phyloP scores from a whole-genome alignment of 2,329 filamentous ascomycete genomes.

The Colletotrichum orbiculare region DNA sequence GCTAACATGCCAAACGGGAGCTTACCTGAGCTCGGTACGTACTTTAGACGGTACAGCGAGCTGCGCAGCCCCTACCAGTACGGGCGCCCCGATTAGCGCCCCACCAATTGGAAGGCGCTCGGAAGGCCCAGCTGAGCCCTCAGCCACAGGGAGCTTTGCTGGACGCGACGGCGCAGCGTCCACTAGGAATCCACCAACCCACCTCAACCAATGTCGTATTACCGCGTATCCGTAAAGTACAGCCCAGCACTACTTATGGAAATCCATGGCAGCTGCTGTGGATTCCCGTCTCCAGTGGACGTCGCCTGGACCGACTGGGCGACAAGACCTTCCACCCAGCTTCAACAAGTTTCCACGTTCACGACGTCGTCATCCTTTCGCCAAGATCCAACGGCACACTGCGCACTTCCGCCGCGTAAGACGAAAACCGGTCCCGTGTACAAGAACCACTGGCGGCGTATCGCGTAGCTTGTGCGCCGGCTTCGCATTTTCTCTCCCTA shows the following conservation, averaged over 20 bases:
- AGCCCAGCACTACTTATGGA: neutral
- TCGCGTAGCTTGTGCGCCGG: constrained; percentile 14
- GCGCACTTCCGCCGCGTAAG: constrained; percentile 24
- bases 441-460: constrained; percentile 4
- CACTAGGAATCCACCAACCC: constrained; percentile 35
- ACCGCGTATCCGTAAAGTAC: constrained; percentile 4
- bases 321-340: constrained; percentile 16
- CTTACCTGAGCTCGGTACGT: too few species aligned
- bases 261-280: constrained; percentile 30
- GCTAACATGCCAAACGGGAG: too few species aligned
- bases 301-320: neutral
- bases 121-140: constrained; percentile 31
- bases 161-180: constrained; percentile 35
- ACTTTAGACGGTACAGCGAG: too few species aligned
- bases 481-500: constrained; percentile 12
- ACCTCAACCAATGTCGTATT: constrained; percentile 35
- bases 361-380: constrained; percentile 35
- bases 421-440: constrained; percentile 20
- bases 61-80: too few species aligned
- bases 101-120: constrained; percentile 26
- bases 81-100: neutral
- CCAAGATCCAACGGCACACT: constrained; percentile 29
- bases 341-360: constrained; percentile 28
- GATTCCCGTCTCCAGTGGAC: neutral
- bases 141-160: constrained; percentile 38